These are phyloP conservation scores for Colletotrichum shisoi DNA, from an alignment of 2,329 filamentous ascomycete genomes.

Conservation along the genomic window DNA sequence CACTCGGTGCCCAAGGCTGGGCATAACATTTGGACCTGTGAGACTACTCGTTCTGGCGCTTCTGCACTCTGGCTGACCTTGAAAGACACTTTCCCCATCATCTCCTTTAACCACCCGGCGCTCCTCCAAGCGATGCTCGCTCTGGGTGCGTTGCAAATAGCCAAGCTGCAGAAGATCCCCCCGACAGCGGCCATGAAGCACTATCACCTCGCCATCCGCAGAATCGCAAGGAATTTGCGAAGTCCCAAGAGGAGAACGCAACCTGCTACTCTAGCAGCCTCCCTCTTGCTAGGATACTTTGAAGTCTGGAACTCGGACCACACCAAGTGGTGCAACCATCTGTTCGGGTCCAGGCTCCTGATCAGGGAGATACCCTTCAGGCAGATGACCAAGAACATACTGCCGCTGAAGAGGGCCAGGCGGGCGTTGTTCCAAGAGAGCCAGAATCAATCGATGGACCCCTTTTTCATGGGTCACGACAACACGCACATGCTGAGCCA, in stretches of 20 bases:
- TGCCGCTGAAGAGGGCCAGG: constrained; percentile 64
- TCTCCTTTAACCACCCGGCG: constrained; percentile 84
- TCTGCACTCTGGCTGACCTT: constrained; percentile 31
- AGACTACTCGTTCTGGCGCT: constrained; percentile 42
- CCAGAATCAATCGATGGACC: constrained; percentile 46
- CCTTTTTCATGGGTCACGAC: constrained; percentile 42
- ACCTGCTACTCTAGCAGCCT: constrained; percentile 85
- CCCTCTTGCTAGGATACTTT: constrained; percentile 85
- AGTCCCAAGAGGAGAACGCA: constrained; percentile 73
- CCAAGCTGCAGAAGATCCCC: constrained; percentile 77
- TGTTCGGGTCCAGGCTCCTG: constrained; percentile 83
- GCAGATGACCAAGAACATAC: constrained; percentile 74
- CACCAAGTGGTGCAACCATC: constrained; percentile 92
- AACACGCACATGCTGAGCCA: constrained; percentile 41
- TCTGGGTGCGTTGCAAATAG: constrained; percentile 84
- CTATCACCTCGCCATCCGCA: constrained; percentile 84
- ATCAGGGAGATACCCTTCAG: constrained; percentile 82
- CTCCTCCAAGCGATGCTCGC: constrained; percentile 91
- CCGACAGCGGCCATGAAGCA: constrained; percentile 87
- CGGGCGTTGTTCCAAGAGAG: constrained; percentile 51
- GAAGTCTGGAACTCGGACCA: constrained; percentile 96
- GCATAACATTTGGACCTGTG: constrained; percentile 71
- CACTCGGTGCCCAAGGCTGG: constrained; percentile 68
- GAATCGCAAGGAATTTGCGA: constrained; percentile 78
- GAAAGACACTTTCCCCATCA: constrained; percentile 78